Base-by-base conservation (phyloP, 129 eudicot species). In the Escallonia rubra region DNA sequence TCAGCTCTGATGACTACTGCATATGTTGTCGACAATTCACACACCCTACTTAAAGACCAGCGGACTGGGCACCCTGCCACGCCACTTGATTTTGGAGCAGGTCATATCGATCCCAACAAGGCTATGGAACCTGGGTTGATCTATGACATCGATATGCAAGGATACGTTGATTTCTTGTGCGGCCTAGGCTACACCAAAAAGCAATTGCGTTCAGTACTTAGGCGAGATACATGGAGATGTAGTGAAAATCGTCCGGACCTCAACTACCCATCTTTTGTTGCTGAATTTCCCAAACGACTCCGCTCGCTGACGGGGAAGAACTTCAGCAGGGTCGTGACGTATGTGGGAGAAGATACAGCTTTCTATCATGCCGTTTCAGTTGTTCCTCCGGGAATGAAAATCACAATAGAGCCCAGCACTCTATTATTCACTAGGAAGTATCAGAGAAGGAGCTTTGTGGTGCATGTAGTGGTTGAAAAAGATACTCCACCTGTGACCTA, bases 1-100 rank as follows among this genome's bases (percentile, higher is more conserved):
- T 85, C 85, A 0, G 91, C 91, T 10, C 67, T 85, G 54, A 79
- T 85, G 74, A 85, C 87, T 10, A 76, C 87, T 0, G 87, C 90
- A 54, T 68, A 40, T 34, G 57, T 68, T 5, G 50, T 40, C 0
- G 87, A 81, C 53, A 81, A 85, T 45, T 60, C 72, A 1, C 61
- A 12, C 8, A 40, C 12, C 38, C 8, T 60, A 13, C 64, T 74
- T 55, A 8, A 4, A 65, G 74, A 80, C 59, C 80, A 75, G 39
- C 23, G 54, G 72, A 56, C 38, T 2, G 66, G 70, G 2, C 10
- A 9, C 4, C 4, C 12, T 0, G 73, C 85, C 38, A 78, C 79
- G 2, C 88, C 84, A 3, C 63, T 79, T 34, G 71, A 65, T 4
- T 71, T 71, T 5, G 82, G 84, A 7, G 71, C 87, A 3, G 87